A percentile compares a stretch with the other conserved stretches of the same genome.
Conservation (phyloP, 805 yeast genomes). For the Metschnikowia cubensis region DNA sequence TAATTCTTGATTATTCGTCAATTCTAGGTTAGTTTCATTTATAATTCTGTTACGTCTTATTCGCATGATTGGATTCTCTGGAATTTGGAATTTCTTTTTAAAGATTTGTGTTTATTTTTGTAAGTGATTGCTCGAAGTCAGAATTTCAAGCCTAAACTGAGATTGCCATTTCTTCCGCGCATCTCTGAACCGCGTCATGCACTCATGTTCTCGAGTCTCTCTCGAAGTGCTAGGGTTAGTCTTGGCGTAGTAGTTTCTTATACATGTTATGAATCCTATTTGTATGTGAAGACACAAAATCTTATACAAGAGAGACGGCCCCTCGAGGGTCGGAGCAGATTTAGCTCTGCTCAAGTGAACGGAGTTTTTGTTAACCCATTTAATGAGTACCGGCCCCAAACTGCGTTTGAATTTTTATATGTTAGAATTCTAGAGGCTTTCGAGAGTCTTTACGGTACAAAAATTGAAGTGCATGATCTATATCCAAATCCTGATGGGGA, state of each 20-base stretch:
- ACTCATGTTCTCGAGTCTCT: constrained; percentile 11
- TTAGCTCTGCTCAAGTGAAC: constrained; percentile 42
- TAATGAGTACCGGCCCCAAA: constrained; percentile 83
- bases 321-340: constrained; percentile 16
- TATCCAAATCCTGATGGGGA: constrained; percentile 38
- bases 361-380: constrained; percentile 92
- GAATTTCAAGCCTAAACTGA: neutral
- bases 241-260: constrained; percentile 49
- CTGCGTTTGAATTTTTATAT: constrained; percentile 76
- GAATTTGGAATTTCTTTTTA: too few relatives aligned
- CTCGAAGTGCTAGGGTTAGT: constrained; percentile 36
- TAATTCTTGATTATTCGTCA: neutral
- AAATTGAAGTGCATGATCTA: constrained; percentile 34
- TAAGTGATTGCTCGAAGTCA: too few relatives aligned
- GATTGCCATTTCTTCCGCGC: neutral
- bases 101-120: too few relatives aligned
- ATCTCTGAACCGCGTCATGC: neutral
- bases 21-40: neutral
- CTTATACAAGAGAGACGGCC: constrained; percentile 41
- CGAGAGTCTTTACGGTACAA: constrained; percentile 46
- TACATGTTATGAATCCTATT: constrained; percentile 61
- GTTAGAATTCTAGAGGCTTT: constrained; percentile 70
- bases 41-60: too few relatives aligned
- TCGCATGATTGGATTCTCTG: neutral
- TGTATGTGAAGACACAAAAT: constrained; percentile 49